Evolutionary conservation across 2,329 filamentous ascomycete species (phyloP).

Genomic region (Colletotrichum navitas): DNA sequence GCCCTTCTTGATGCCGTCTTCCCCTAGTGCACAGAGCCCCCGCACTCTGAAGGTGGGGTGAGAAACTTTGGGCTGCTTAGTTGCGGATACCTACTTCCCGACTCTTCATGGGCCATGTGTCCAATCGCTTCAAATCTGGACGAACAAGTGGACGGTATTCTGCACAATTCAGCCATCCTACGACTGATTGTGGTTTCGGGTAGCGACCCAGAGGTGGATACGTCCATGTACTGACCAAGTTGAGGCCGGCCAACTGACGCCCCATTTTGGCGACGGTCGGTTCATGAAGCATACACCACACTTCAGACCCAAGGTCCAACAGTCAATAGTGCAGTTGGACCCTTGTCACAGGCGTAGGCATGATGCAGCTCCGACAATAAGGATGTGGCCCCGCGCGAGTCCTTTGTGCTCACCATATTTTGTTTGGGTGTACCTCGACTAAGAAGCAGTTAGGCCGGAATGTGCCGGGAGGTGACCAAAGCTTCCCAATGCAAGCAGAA

Average conservation of each 20-base stretch:
- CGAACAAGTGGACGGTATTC: conserved; percentile 5
- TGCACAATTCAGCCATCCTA: conserved; percentile 6
- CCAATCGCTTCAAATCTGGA: conserved; percentile 25
- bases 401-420: neutral
- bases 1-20: conserved; percentile 30
- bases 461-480: neutral
- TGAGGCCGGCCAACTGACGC: conserved; percentile 8
- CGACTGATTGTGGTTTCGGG: neutral
- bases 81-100: conserved; percentile 20
- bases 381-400: neutral
- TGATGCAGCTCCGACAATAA: neutral
- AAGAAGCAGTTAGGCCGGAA: conserved; percentile 14
- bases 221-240: conserved; percentile 8
- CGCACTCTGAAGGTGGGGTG: conserved; percentile 38
- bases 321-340: neutral
- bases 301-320: neutral
- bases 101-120: neutral
- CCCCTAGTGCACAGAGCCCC: conserved; percentile 37
- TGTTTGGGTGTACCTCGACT: neutral
- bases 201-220: conserved; percentile 19
- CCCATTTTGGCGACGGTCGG: neutral
- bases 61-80: conserved; percentile 25
- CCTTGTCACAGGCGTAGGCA: neutral
- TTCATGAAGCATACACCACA: neutral
- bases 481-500: neutral